Percentiles rank a stretch among this genome's conserved stretches.
Evolutionary conservation across 1,284 basidiomycete genomes (phyloP).

Genomic region (Malassezia cuniculi): DNA sequence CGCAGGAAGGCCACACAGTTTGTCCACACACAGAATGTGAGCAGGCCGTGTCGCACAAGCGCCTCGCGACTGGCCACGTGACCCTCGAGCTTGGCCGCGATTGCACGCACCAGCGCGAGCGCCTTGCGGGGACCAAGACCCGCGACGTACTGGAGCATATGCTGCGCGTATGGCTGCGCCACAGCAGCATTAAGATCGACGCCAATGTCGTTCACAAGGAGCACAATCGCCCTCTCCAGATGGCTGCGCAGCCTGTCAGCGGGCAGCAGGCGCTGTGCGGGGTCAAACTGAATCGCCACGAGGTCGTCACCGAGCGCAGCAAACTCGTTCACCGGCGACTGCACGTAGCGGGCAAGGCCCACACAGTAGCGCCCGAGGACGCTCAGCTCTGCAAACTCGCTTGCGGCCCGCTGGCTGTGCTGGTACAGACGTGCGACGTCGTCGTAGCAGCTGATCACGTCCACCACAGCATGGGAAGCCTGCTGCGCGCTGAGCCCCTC

Average conservation of each 20-base stretch:
- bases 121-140: slow-evolving; percentile 93
- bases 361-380: slow-evolving; percentile 83
- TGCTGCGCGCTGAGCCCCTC: slow-evolving; percentile 17
- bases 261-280: slow-evolving; percentile 65
- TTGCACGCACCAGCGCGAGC: slow-evolving; percentile 57
- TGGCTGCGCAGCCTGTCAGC: slow-evolving; percentile 67
- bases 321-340: slow-evolving; percentile 61
- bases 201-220: slow-evolving; percentile 78
- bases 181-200: slow-evolving; percentile 90
- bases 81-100: slow-evolving; percentile 34
- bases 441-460: slow-evolving; percentile 70
- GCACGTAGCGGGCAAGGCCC: slow-evolving; percentile 79
- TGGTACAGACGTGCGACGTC: slow-evolving; percentile 89
- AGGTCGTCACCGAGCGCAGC: slow-evolving; percentile 36
- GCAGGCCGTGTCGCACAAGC: slow-evolving; percentile 24
- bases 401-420: slow-evolving; percentile 69
- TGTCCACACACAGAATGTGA: slow-evolving; percentile 33
- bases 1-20: slow-evolving; percentile 60
- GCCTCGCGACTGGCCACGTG: slow-evolving; percentile 35
- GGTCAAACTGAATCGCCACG: slow-evolving; percentile 49
- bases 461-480: slow-evolving; percentile 24
- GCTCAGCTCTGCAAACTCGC: slow-evolving; percentile 71
- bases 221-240: slow-evolving; percentile 76
- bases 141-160: slow-evolving; percentile 76
- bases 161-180: slow-evolving; percentile 70